Evolutionary conservation across 169 alveolate species (phyloP).

Genomic region (Cardiosporidium cionae): DNA sequence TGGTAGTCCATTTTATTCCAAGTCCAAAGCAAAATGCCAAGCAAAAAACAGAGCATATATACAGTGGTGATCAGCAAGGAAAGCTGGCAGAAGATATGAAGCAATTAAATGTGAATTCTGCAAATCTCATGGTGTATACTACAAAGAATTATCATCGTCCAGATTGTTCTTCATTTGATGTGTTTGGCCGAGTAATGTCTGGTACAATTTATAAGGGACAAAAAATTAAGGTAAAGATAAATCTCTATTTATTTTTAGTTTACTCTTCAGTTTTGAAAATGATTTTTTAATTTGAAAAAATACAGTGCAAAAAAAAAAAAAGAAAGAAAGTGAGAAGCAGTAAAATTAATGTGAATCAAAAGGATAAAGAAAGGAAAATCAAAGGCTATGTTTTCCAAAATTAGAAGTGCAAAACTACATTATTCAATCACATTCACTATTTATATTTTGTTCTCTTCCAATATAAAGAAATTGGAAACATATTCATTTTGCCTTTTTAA

Average conservation of each 20-base stretch:
- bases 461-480: too few relatives aligned
- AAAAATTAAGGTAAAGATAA: constrained; percentile 81
- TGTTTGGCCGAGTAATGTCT: constrained; percentile 91
- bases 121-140: constrained; percentile 64
- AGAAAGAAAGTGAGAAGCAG: constrained; percentile 73
- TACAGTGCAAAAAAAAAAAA: too few relatives aligned
- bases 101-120: constrained; percentile 63
- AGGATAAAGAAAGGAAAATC: neutral
- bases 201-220: constrained; percentile 91
- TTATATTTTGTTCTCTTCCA: too few relatives aligned
- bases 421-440: too few relatives aligned
- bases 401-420: too few relatives aligned
- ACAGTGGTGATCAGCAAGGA: constrained; percentile 55
- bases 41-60: constrained; percentile 52
- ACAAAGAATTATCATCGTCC: constrained; percentile 88
- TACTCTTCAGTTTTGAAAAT: too few relatives aligned
- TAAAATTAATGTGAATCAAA: neutral
- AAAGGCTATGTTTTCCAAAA: too few relatives aligned
- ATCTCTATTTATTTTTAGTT: too few relatives aligned
- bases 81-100: constrained; percentile 41
- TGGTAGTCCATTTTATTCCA: constrained; percentile 63
- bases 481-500: too few relatives aligned
- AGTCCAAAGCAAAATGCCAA: constrained; percentile 62
- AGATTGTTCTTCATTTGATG: constrained; percentile 80
- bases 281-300: too few relatives aligned